Evolutionary conservation across 208 protist genomes (phyloP).

Genomic region (Leishmania tarentolae): DNA sequence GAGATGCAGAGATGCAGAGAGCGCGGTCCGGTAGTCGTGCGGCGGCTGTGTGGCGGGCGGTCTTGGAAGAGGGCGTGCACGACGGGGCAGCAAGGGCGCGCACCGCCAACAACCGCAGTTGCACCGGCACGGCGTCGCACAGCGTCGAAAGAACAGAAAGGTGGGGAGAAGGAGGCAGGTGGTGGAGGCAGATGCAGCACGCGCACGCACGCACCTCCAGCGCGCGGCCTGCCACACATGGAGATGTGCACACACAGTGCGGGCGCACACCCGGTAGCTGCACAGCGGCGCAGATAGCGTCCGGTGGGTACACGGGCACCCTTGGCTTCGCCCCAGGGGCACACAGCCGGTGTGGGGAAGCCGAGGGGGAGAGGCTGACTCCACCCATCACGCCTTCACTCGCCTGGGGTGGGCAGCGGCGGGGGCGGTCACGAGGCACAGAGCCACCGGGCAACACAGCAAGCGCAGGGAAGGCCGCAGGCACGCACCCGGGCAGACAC

Average conservation of each 20-base stretch:
- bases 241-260: neutral
- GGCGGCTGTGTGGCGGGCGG: neutral
- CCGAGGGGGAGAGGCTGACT: neutral
- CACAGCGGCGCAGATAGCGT: neutral
- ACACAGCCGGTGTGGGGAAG: neutral
- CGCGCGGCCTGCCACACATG: neutral
- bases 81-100: too few species aligned
- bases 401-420: too few species aligned
- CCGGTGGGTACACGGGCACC: neutral
- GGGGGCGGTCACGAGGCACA: too few species aligned
- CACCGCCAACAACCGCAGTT: neutral
- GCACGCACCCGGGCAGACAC: too few species aligned
- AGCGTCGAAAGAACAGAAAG: neutral
- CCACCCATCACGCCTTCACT: neutral
- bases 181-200: neutral
- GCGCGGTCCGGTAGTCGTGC: too few species aligned
- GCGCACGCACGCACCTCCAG: neutral
- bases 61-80: neutral
- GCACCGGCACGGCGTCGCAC: neutral
- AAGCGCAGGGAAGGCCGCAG: too few species aligned
- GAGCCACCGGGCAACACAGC: too few species aligned
- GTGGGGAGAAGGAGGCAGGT: neutral
- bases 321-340: neutral
- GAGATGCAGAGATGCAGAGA: too few species aligned
- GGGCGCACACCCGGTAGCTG: neutral